Evolutionary conservation across 2,329 filamentous ascomycete genomes (phyloP).

Genomic region (Amauroascus verrucosus): DNA sequence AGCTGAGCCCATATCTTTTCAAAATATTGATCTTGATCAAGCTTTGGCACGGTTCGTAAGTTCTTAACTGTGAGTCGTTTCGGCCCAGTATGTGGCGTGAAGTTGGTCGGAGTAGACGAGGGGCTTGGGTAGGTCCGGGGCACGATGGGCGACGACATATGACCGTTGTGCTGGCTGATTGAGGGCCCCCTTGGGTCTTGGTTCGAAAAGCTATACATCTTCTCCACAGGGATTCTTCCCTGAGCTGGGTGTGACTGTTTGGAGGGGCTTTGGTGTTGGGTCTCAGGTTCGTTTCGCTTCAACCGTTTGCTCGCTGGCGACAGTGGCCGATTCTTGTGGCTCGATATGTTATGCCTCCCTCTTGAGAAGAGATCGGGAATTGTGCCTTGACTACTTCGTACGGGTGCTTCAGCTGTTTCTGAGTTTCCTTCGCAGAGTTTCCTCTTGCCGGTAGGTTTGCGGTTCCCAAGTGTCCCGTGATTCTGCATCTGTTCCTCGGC

Average conservation of each 20-base stretch:
- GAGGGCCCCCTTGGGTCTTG: conserved; percentile 24
- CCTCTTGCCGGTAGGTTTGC: conserved; percentile 35
- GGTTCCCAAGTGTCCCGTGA: conserved; percentile 34
- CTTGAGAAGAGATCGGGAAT: conserved; percentile 39
- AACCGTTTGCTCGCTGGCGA: conserved; percentile 36
- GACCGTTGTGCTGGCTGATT: conserved; percentile 25
- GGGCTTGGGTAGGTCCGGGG: conserved; percentile 18
- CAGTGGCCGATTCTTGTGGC: conserved; percentile 19
- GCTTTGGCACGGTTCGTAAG: conserved; percentile 54
- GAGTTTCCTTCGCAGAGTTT: conserved; percentile 26
- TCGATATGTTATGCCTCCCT: conserved; percentile 18
- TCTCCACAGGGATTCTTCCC: conserved; percentile 28
- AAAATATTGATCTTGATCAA: conserved; percentile 67
- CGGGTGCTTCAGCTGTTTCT: conserved; percentile 26
- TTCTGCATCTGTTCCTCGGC: conserved; percentile 34
- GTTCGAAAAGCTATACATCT: conserved; percentile 46
- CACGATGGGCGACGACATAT: background rate
- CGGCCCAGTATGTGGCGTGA: conserved; percentile 65
- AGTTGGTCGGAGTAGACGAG: conserved; percentile 36
- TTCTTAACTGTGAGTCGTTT: conserved; percentile 94
- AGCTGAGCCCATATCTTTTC: conserved; percentile 64
- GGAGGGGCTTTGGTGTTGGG: background rate
- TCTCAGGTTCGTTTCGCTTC: conserved; percentile 5
- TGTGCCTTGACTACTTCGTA: conserved; percentile 27
- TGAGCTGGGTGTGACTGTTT: conserved; percentile 1